Conservation (phyloP, 73 alveolate species). For the Stentor roeselii region DNA sequence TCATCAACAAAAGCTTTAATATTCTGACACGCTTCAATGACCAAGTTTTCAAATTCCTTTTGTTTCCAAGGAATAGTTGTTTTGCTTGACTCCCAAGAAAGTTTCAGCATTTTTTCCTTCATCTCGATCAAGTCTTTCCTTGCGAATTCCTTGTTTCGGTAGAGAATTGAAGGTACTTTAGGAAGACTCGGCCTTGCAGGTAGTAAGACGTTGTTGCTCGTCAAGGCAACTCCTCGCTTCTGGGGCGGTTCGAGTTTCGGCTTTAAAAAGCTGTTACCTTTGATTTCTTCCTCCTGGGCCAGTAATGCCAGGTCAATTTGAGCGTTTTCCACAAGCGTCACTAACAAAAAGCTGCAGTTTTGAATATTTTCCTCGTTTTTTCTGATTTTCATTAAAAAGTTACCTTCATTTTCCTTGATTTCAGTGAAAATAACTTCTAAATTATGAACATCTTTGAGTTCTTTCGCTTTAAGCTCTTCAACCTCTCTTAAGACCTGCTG, state of each 20-base stretch:
- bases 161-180: not conserved
- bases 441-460: not conserved
- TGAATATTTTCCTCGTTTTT: not conserved
- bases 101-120: not conserved
- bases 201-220: not conserved
- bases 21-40: not conserved
- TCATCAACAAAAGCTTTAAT: not conserved
- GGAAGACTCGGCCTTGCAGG: not conserved
- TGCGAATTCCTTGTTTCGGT: not conserved
- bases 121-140: not conserved
- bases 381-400: not conserved
- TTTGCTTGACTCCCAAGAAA: not conserved
- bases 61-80: not conserved
- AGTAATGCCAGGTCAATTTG: slow-evolving; percentile 25
- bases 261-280: not conserved
- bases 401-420: not conserved
- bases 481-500: not conserved
- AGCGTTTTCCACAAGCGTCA: slow-evolving; percentile 11
- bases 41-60: not conserved
- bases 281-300: slow-evolving; percentile 24
- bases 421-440: not conserved
- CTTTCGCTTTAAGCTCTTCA: slow-evolving; percentile 12
- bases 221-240: not conserved
- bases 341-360: not conserved
- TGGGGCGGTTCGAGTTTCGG: not conserved